These are phyloP conservation scores for Tephrocybe sp. DNA, from an alignment of 768 basidiomycete genomes.

Conservation along the genomic window DNA sequence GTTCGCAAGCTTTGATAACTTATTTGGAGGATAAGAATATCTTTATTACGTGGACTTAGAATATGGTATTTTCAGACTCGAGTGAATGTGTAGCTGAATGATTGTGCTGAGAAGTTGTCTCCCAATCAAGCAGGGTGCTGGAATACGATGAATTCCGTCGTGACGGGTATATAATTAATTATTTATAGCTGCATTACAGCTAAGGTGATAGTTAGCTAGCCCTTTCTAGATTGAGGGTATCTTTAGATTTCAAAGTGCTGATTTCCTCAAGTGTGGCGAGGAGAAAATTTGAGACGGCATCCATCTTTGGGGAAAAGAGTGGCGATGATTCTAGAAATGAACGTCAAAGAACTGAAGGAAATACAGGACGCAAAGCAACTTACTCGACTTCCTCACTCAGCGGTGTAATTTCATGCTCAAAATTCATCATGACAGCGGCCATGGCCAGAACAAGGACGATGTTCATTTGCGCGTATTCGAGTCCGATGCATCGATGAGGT, in stretches of 20 bases:
- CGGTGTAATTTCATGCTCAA: slow-evolving; percentile 83
- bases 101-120: no score
- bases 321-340: slow-evolving; percentile 72
- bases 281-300: slow-evolving; percentile 74
- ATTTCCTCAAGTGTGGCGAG: slow-evolving; percentile 35
- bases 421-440: slow-evolving; percentile 79
- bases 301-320: slow-evolving; percentile 96
- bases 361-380: slow-evolving; percentile 29
- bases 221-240: slow-evolving; percentile 2
- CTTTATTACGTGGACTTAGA: not conserved
- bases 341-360: not conserved
- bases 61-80: no score
- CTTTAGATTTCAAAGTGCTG: not conserved
- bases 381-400: slow-evolving; percentile 79
- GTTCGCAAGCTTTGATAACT: slow-evolving; percentile 35
- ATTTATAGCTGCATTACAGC: not conserved
- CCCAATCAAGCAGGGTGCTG: not conserved
- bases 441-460: slow-evolving; percentile 82
- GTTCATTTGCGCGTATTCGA: slow-evolving; percentile 92
- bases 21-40: not conserved
- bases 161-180: slow-evolving; percentile 9
- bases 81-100: no score
- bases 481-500: slow-evolving; percentile 88
- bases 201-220: not conserved
- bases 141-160: not conserved